Conservation (phyloP, 2,329 filamentous ascomycete species). For the Hypocrella siamensis region DNA sequence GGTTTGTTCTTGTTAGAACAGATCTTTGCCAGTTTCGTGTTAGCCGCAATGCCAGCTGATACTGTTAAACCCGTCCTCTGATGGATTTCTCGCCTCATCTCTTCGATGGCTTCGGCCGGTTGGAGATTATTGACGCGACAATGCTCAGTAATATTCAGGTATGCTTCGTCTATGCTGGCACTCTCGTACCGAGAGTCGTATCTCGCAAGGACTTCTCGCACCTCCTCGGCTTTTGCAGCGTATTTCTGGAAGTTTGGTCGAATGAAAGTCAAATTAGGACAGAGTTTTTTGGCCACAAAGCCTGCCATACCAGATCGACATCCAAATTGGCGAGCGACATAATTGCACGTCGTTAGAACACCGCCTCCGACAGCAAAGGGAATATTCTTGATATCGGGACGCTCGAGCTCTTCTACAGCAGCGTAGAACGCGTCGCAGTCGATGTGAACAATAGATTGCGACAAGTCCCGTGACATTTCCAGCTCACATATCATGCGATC, state of each 20-base stretch:
- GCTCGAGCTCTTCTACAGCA: constrained; percentile 72
- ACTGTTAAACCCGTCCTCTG: constrained; percentile 71
- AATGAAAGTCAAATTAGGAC: constrained; percentile 68
- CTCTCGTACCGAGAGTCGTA: constrained; percentile 89
- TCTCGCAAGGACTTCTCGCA: constrained; percentile 64
- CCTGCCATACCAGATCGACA: constrained; percentile 91
- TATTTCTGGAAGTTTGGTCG: constrained; percentile 87
- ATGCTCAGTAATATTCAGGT: constrained; percentile 85
- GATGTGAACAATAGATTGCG: constrained; percentile 75
- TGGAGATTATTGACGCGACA: constrained; percentile 51
- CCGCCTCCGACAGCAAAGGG: constrained; percentile 79
- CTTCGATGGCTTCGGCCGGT: constrained; percentile 58
- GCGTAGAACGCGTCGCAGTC: constrained; percentile 98
- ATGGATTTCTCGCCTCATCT: constrained; percentile 63
- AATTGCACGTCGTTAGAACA: constrained; percentile 61
- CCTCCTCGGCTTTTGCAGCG: constrained; percentile 73
- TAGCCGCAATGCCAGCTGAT: constrained; percentile 86
- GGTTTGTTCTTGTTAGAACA: constrained; percentile 93
- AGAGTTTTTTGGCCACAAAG: constrained; percentile 90
- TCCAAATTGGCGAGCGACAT: constrained; percentile 76
- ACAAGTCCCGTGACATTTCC: constrained; percentile 64
- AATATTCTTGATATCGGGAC: constrained; percentile 69
- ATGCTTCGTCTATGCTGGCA: constrained; percentile 91
- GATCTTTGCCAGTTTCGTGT: constrained; percentile 88
- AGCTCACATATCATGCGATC: constrained; percentile 71